Percentiles rank a stretch among this genome's conserved stretches.
These are phyloP conservation scores for Letharia lupina DNA, from an alignment of 495 filamentous ascomycete species.

Conservation along the genomic window DNA sequence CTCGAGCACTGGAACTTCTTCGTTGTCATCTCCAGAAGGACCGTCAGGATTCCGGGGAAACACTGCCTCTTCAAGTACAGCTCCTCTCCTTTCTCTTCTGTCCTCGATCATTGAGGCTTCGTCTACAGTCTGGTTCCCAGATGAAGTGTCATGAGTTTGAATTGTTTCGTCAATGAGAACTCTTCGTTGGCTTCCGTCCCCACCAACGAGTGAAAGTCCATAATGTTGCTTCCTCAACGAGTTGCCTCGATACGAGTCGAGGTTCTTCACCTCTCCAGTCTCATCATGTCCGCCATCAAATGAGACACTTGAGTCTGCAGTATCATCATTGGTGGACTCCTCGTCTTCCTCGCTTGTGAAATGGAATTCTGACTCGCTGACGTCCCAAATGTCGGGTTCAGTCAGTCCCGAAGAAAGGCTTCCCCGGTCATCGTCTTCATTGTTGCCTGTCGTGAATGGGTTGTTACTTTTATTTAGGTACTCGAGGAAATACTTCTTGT, in stretches of 20 bases:
- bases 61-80: background rate
- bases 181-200: background rate
- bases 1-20: background rate
- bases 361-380: background rate
- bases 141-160: too few species aligned
- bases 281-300: background rate
- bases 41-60: background rate
- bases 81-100: background rate
- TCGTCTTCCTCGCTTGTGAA: background rate
- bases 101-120: background rate
- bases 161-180: background rate
- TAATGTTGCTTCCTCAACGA: background rate
- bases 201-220: background rate
- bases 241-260: background rate
- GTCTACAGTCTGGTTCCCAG: background rate
- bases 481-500: background rate
- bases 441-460: background rate
- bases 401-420: background rate
- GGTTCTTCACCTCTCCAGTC: background rate
- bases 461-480: background rate
- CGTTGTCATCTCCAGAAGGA: background rate
- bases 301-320: constrained; percentile 1
- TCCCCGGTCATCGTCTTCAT: background rate
- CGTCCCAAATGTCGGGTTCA: background rate
- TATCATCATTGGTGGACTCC: background rate